Evolutionary conservation across 768 basidiomycete genomes (phyloP), one percentile per base, ranked within the genome.

Genomic region (Mycena rosella): DNA sequence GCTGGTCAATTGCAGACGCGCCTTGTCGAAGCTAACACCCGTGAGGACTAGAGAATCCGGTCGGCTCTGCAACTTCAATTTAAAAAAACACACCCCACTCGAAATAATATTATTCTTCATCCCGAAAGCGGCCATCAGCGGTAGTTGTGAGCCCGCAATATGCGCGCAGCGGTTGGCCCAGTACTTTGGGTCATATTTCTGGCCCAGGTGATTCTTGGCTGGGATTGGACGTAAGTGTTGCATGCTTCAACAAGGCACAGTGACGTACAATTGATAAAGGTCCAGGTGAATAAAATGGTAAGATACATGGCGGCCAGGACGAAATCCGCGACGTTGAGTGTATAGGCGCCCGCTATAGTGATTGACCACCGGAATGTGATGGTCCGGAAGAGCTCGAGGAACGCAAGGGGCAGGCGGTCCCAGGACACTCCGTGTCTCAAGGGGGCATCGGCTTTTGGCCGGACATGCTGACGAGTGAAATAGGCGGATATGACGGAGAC

Each of bases 31-130:
- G 58, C 80, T 77, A 54, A 84, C 74, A 2, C 83, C 80, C 9
- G 83, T 83, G 42, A 84, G 63, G 11, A 78, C 83, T 84, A 60
- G 18, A 52, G 17, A 24, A 36, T 9, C 20, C 18, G 2, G 7
- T 34, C 38, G 53, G n/a, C 9, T 34, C 22, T n/a, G 26, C 22
- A 18, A 24, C 8, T 26, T 14, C 7, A 9, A 5, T 22, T 32
- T 7, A n/a, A 22, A 15, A 24, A 75, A 80, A 9, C 49, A 82
- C 82, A 44, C 9, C n/a, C n/a, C n/a, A n/a, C n/a, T n/a, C n/a
- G 82, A 79, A 26, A 87, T 77, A 32, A 82, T 11, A 49, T 87
- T 87, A 73, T 87, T 84, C 76, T 87, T 87, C 17, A 82, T 83
- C 0, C 83, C 85, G 3, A 87, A 78, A 6, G 78, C 83, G 0